These are phyloP conservation scores for Paramecium bursaria DNA, from an alignment of 73 alveolate genomes.

Conservation along the genomic window DNA sequence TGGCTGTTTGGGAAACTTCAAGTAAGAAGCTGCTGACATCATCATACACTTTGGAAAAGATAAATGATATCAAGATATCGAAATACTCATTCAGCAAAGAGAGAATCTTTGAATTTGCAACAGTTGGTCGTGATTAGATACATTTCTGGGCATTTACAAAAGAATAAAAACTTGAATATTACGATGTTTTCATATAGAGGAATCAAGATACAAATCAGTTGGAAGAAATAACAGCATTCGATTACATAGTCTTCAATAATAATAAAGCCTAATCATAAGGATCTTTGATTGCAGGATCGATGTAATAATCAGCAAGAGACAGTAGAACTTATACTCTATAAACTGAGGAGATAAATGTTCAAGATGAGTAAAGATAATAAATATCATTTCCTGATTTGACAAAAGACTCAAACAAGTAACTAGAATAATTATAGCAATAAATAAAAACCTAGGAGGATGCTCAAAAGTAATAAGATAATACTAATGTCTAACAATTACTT, in stretches of 20 bases:
- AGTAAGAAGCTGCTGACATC: slow-evolving; percentile 61
- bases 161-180: slow-evolving; percentile 55
- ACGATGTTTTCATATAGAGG: slow-evolving; percentile 54
- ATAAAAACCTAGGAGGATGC: slow-evolving; percentile 2
- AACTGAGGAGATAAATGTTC: slow-evolving; percentile 29
- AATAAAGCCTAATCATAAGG: not conserved
- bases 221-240: slow-evolving; percentile 41
- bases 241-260: slow-evolving; percentile 7
- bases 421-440: slow-evolving; percentile 14
- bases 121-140: slow-evolving; percentile 67
- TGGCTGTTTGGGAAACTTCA: slow-evolving; percentile 64
- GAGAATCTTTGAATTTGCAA: slow-evolving; percentile 55
- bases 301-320: not conserved
- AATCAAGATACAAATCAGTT: slow-evolving; percentile 21
- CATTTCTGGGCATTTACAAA: slow-evolving; percentile 66
- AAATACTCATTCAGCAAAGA: slow-evolving; percentile 53
- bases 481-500: not conserved
- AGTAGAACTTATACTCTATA: slow-evolving; percentile 29
- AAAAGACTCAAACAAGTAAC: slow-evolving; percentile 39
- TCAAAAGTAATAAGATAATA: not conserved
- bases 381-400: slow-evolving; percentile 20
- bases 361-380: slow-evolving; percentile 3
- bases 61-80: slow-evolving; percentile 61
- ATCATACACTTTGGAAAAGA: slow-evolving; percentile 66
- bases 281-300: no score